Percentiles rank a stretch among this genome's conserved stretches.
Evolutionary conservation across 2,329 filamentous ascomycete species (phyloP).

Genomic region (Fusarium succisae): DNA sequence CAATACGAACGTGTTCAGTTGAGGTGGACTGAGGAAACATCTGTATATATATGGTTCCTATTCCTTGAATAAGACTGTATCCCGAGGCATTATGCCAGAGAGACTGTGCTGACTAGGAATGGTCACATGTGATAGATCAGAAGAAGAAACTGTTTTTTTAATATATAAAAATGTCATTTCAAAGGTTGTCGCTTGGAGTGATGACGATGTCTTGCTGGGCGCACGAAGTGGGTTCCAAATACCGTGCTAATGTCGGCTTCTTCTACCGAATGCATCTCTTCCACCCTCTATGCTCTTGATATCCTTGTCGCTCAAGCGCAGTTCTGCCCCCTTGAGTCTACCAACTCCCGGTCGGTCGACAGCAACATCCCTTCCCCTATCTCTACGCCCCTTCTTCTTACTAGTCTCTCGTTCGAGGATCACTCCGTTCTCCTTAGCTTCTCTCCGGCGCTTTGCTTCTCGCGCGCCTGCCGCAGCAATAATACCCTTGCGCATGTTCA

Average conservation of each 20-base stretch:
- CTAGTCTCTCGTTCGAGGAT: slow-evolving; percentile 74
- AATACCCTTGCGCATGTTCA: slow-evolving; percentile 88
- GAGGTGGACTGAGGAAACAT: slow-evolving; percentile 25
- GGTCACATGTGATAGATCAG: slow-evolving; percentile 22
- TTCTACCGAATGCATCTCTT: slow-evolving; percentile 54
- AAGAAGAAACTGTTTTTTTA: slow-evolving; percentile 29
- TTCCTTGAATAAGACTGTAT: slow-evolving; percentile 16
- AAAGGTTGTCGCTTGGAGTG: neutral
- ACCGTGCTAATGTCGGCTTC: slow-evolving; percentile 42
- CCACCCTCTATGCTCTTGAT: slow-evolving; percentile 74
- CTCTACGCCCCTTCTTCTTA: slow-evolving; percentile 52
- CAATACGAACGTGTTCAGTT: slow-evolving; percentile 25
- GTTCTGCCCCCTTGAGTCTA: slow-evolving; percentile 78
- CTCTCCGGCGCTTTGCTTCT: slow-evolving; percentile 76
- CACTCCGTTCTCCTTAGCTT: slow-evolving; percentile 91
- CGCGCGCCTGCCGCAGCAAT: slow-evolving; percentile 68
- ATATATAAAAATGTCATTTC: neutral
- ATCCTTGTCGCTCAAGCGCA: slow-evolving; percentile 82
- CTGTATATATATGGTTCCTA: slow-evolving; percentile 48
- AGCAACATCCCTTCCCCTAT: slow-evolving; percentile 61
- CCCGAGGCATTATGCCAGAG: slow-evolving; percentile 26
- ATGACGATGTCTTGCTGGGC: neutral
- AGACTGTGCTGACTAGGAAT: slow-evolving; percentile 14
- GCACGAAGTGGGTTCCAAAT: neutral
- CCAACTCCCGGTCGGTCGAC: slow-evolving; percentile 84